Percentiles rank a stretch among this genome's conserved stretches.
These are phyloP conservation scores for Aphanomyces euteiches DNA, from an alignment of 352 stramenopile species.

Conservation along the genomic window DNA sequence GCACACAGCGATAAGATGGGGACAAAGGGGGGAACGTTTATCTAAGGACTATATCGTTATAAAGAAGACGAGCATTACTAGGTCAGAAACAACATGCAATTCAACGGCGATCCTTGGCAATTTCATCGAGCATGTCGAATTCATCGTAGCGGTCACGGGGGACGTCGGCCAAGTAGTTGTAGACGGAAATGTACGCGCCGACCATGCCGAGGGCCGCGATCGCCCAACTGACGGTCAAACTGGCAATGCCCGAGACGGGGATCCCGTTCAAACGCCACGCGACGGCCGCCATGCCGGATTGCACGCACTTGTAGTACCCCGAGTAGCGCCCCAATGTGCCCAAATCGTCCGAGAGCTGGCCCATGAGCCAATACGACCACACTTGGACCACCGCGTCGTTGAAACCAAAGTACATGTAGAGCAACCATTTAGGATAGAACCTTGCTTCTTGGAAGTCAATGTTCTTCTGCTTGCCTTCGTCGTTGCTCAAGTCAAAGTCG, in stretches of 20 bases:
- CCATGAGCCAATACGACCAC: slow-evolving; percentile 79
- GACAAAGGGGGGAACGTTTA: too few relatives aligned
- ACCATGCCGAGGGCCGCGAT: slow-evolving; percentile 31
- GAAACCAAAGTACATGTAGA: slow-evolving; percentile 70
- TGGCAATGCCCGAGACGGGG: slow-evolving; percentile 29
- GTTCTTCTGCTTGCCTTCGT: slow-evolving; percentile 34
- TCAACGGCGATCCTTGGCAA: too few relatives aligned
- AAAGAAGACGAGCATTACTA: too few relatives aligned
- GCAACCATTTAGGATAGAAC: slow-evolving; percentile 40
- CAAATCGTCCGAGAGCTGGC: slow-evolving; percentile 41
- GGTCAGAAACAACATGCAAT: too few relatives aligned
- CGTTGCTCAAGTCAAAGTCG: slow-evolving; percentile 34
- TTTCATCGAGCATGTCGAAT: too few relatives aligned
- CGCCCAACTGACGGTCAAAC: slow-evolving; percentile 43
- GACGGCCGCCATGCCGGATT: slow-evolving; percentile 41
- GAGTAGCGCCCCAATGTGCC: slow-evolving; percentile 47
- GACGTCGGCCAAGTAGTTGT: neutral
- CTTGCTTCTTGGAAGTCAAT: slow-evolving; percentile 37
- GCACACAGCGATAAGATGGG: too few relatives aligned
- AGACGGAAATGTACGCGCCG: neutral
- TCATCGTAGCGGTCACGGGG: neutral
- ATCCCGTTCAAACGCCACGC: slow-evolving; percentile 43
- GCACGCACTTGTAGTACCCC: slow-evolving; percentile 66
- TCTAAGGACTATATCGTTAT: too few relatives aligned
- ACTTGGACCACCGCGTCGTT: slow-evolving; percentile 72